Evolutionary conservation across 2,329 filamentous ascomycete species (phyloP).

Genomic region (Rhinocladiella similis): DNA sequence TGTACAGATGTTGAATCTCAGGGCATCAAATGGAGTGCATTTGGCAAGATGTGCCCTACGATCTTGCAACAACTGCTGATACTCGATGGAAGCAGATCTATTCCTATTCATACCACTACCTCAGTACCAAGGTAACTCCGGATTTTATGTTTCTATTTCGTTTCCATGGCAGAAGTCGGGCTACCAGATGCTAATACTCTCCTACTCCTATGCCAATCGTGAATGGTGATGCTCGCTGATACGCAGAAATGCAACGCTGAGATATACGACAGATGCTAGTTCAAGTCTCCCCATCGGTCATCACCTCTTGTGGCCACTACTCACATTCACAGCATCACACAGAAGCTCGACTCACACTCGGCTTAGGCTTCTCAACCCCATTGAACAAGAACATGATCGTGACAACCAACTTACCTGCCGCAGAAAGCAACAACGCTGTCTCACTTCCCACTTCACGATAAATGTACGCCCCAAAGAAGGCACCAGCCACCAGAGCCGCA

Average conservation of each 20-base stretch:
- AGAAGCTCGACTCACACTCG: neutral
- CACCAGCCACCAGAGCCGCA: constrained; percentile 48
- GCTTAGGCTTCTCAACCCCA: constrained; percentile 8
- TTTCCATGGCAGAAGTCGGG: too few species aligned
- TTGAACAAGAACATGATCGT: constrained; percentile 23
- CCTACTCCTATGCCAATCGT: too few species aligned
- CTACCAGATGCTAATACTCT: too few species aligned
- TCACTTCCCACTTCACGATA: constrained; percentile 18
- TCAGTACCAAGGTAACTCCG: too few species aligned
- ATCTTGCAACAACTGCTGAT: too few species aligned
- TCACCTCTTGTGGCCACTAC: neutral
- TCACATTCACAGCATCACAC: neutral
- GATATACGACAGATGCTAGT: neutral
- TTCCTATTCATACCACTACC: too few species aligned
- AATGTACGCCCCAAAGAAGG: constrained; percentile 49
- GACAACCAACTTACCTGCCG: constrained; percentile 19
- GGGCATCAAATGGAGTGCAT: neutral
- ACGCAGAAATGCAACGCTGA: too few species aligned
- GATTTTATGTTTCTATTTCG: too few species aligned
- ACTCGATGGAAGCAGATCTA: too few species aligned
- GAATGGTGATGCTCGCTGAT: too few species aligned
- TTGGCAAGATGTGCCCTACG: too few species aligned
- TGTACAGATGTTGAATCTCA: neutral
- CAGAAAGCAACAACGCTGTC: constrained; percentile 13
- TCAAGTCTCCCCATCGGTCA: too few species aligned